A percentile compares a stretch with the other conserved stretches of the same genome.
Conservation (phyloP, 768 basidiomycete species). For the Suillus bovinus region DNA sequence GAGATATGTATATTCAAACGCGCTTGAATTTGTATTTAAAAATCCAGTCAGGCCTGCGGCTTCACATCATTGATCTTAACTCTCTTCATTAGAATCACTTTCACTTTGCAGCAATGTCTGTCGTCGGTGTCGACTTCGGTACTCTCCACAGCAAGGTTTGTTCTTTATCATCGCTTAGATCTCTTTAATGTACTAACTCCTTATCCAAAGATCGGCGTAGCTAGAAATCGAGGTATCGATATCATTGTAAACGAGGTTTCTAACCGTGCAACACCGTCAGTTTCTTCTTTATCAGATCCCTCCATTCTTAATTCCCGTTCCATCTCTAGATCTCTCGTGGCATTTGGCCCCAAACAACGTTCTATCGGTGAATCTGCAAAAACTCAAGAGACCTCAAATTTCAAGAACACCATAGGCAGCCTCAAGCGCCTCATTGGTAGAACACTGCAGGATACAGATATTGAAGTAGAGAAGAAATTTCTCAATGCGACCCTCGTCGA, state of each 20-base stretch:
- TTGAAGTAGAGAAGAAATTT: slow-evolving; percentile 88
- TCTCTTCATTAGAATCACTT: background rate
- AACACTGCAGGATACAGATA: slow-evolving; percentile 75
- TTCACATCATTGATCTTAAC: background rate
- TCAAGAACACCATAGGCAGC: slow-evolving; percentile 94
- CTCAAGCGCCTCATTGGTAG: slow-evolving; percentile 91
- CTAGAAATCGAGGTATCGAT: slow-evolving; percentile 95
- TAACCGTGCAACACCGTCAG: slow-evolving; percentile 94
- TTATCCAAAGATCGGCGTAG: slow-evolving; percentile 80
- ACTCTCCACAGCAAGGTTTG: slow-evolving; percentile 84
- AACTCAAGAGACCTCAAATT: slow-evolving; percentile 97
- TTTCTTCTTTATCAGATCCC: slow-evolving; percentile 15
- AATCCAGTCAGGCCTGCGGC: slow-evolving; percentile 13
- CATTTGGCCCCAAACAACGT: slow-evolving; percentile 90
- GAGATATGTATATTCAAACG: background rate
- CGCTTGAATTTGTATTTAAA: slow-evolving; percentile 9
- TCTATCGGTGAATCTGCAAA: slow-evolving; percentile 94
- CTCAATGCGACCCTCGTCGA: slow-evolving; percentile 87
- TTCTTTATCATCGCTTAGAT: slow-evolving; percentile 11
- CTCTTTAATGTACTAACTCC: background rate
- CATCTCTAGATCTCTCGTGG: slow-evolving; percentile 78
- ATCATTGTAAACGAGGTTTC: slow-evolving; percentile 98
- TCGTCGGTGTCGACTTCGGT: slow-evolving; percentile 95
- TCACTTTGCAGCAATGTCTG: slow-evolving; percentile 61
- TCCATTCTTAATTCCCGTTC: slow-evolving; percentile 9